Evolutionary conservation across 108 stramenopile genomes (phyloP).

Genomic region (Cyclotella kingstonii): DNA sequence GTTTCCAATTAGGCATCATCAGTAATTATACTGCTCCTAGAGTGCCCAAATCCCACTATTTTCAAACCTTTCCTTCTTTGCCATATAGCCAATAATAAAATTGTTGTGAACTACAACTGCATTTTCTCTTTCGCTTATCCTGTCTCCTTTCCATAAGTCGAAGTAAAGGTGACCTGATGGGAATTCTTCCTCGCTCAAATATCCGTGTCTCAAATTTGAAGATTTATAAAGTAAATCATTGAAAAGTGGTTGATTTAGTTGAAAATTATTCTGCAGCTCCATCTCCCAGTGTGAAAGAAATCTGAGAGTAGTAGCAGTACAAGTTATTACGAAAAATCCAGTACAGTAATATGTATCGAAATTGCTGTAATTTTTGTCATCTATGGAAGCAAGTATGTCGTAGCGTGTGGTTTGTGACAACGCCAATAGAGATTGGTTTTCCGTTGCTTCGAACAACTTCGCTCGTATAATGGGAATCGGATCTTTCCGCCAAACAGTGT

Average conservation of each 20-base stretch:
- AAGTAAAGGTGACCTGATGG: slow-evolving; percentile 26
- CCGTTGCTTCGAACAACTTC: slow-evolving; percentile 1
- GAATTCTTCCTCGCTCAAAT: slow-evolving; percentile 8
- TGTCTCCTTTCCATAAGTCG: slow-evolving; percentile 13
- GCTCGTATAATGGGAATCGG: slow-evolving; percentile 23
- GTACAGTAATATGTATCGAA: slow-evolving; percentile 29
- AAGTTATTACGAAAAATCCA: slow-evolving; percentile 21
- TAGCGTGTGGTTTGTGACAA: too few species aligned
- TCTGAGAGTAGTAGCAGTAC: slow-evolving; percentile 2
- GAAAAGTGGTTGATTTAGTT: slow-evolving; percentile 35
- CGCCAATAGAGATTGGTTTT: not conserved
- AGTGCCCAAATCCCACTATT: slow-evolving; percentile 18
- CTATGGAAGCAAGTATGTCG: slow-evolving; percentile 25
- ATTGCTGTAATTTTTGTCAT: slow-evolving; percentile 5
- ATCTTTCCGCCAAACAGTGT: slow-evolving; percentile 30
- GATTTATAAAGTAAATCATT: slow-evolving; percentile 4
- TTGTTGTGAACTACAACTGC: slow-evolving; percentile 36
- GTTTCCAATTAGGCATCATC: not conserved
- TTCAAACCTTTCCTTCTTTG: slow-evolving; percentile 27
- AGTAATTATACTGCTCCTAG: not conserved
- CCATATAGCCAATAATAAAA: slow-evolving; percentile 28
- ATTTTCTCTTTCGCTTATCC: slow-evolving; percentile 1
- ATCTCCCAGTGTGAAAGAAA: slow-evolving; percentile 32
- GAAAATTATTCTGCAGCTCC: slow-evolving; percentile 10
- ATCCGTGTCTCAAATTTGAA: slow-evolving; percentile 6